These are phyloP conservation scores for Talaromyces sp. DNA, from an alignment of 2,329 filamentous ascomycete species.

Conservation along the genomic window DNA sequence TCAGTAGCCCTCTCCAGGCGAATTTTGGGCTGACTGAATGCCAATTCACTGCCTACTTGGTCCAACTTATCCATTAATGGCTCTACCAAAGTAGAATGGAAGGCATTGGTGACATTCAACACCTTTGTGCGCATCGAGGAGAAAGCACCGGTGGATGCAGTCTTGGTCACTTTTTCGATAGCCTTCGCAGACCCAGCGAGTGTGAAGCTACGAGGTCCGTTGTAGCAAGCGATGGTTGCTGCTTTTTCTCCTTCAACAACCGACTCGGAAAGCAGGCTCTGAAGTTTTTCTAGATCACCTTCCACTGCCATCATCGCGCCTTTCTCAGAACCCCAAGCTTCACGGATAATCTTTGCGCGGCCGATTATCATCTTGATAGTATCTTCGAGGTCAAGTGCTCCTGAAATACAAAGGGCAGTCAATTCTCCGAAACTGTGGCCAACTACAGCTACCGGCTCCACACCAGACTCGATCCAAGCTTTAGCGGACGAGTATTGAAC, in stretches of 20 bases:
- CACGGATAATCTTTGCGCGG: background rate
- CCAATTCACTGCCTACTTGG: background rate
- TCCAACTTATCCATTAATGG: background rate
- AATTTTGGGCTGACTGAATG: background rate
- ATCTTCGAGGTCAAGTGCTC: background rate
- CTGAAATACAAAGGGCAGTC: background rate
- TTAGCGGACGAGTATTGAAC: background rate
- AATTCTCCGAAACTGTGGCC: background rate
- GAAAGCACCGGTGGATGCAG: background rate
- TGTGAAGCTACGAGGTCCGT: background rate
- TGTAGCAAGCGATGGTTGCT: background rate
- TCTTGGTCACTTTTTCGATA: background rate
- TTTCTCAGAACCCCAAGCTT: background rate
- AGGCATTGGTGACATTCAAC: background rate
- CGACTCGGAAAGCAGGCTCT: constrained; percentile 16
- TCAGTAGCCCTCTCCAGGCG: background rate
- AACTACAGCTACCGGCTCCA: background rate
- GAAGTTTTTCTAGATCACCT: constrained; percentile 21
- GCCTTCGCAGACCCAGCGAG: background rate
- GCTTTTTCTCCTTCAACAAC: background rate
- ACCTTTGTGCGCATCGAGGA: background rate
- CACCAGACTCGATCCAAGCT: background rate
- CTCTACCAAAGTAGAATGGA: background rate
- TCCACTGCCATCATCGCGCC: background rate
- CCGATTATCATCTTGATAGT: background rate